Conservation (phyloP, 2,329 filamentous ascomycete species). For the Alternaria brassicae region DNA sequence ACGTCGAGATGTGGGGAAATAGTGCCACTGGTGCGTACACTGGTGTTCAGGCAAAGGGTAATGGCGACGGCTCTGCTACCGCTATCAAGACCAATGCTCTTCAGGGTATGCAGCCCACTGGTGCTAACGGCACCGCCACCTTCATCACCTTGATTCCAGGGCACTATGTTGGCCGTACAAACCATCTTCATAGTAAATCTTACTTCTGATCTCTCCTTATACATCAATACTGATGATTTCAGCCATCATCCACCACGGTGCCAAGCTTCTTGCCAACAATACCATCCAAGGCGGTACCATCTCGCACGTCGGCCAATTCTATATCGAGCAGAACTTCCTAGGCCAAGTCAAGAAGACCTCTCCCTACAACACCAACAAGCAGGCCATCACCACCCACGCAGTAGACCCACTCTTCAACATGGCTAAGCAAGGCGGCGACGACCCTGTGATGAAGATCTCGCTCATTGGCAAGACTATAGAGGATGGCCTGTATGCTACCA, state of each 20-base stretch:
- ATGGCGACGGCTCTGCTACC: conserved; percentile 39
- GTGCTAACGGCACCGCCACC: conserved; percentile 57
- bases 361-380: conserved; percentile 56
- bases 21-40: conserved; percentile 55
- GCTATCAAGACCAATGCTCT: conserved; percentile 51
- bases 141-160: conserved; percentile 60
- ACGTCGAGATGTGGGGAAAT: conserved; percentile 60
- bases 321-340: conserved; percentile 68
- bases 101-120: conserved; percentile 57
- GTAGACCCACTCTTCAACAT: conserved; percentile 60
- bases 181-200: conserved; percentile 43
- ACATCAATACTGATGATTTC: not conserved
- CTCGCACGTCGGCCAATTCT: conserved; percentile 69
- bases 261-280: conserved; percentile 56
- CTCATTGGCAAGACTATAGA: conserved; percentile 57
- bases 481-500: conserved; percentile 42
- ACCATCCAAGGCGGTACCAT: conserved; percentile 60
- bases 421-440: conserved; percentile 57
- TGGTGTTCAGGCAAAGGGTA: conserved; percentile 52
- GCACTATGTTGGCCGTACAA: conserved; percentile 46
- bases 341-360: conserved; percentile 56
- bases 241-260: conserved; percentile 50
- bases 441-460: conserved; percentile 65
- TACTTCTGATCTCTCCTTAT: not conserved
- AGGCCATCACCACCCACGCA: conserved; percentile 57